These are phyloP conservation scores for Hypomyces rosellus DNA, from an alignment of 2,329 filamentous ascomycete genomes.

Conservation along the genomic window DNA sequence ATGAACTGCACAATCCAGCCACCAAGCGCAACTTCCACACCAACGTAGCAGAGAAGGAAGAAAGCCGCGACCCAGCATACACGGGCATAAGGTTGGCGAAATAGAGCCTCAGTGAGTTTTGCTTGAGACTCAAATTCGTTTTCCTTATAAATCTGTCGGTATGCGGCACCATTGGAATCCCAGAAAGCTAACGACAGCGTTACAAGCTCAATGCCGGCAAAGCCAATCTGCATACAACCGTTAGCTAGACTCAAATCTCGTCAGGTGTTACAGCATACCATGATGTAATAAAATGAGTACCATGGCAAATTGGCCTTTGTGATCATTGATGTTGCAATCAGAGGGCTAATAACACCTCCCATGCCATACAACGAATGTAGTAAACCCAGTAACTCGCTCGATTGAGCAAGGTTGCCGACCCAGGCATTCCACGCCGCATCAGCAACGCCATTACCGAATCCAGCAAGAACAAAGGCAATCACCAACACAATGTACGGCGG, in stretches of 20 bases:
- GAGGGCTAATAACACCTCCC: conserved; percentile 61
- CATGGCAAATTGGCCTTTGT: conserved; percentile 54
- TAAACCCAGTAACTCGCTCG: conserved; percentile 64
- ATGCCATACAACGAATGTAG: conserved; percentile 63
- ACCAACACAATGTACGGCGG: conserved; percentile 63
- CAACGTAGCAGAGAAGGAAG: conserved; percentile 72
- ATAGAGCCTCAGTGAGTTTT: conserved; percentile 27
- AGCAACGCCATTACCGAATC: conserved; percentile 63
- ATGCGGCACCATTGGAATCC: conserved; percentile 25
- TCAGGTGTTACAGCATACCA: conserved; percentile 42
- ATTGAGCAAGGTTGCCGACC: conserved; percentile 47
- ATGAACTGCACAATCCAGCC: conserved; percentile 85
- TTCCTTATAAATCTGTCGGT: conserved; percentile 12
- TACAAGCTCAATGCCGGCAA: conserved; percentile 47
- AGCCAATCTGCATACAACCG: conserved; percentile 46
- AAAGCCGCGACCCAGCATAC: conserved; percentile 65
- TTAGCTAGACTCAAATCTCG: background rate
- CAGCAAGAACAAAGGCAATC: conserved; percentile 58
- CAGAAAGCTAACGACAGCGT: conserved; percentile 53
- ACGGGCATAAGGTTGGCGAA: conserved; percentile 35
- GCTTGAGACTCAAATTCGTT: conserved; percentile 10
- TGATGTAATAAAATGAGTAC: conserved; percentile 70
- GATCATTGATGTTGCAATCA: conserved; percentile 66
- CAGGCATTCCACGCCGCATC: conserved; percentile 52
- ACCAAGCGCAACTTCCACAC: conserved; percentile 67